Conservation (phyloP, 2,329 filamentous ascomycete genomes). For the Arthrobotrys sinensis region DNA sequence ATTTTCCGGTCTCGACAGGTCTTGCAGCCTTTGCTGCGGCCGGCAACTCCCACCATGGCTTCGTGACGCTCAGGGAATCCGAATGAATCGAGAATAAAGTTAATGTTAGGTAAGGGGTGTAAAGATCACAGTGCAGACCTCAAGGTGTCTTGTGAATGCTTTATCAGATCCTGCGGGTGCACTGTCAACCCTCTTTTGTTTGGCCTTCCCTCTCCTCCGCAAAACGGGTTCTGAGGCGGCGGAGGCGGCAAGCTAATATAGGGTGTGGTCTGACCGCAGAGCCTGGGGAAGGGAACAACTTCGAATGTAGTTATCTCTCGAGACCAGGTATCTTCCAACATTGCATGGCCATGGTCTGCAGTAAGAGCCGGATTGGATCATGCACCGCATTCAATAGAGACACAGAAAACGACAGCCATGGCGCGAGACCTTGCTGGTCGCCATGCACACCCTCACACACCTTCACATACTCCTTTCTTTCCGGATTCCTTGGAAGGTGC, state of each 20-base stretch:
- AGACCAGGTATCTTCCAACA: slow-evolving; percentile 16
- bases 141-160: neutral
- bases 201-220: slow-evolving; percentile 3
- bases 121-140: neutral
- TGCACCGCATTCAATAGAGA: slow-evolving; percentile 36
- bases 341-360: slow-evolving; percentile 6
- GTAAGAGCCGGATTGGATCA: slow-evolving; percentile 15
- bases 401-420: slow-evolving; percentile 12
- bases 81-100: slow-evolving; percentile 17
- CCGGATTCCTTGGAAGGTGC: slow-evolving; percentile 28
- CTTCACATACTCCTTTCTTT: neutral
- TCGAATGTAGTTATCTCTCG: slow-evolving; percentile 12
- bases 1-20: slow-evolving; percentile 59
- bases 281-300: neutral
- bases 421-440: neutral
- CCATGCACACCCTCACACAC: neutral
- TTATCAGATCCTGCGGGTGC: slow-evolving; percentile 42
- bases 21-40: slow-evolving; percentile 60
- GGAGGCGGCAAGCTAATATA: slow-evolving; percentile 55
- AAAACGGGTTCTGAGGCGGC: slow-evolving; percentile 44
- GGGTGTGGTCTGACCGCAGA: slow-evolving; percentile 40
- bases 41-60: slow-evolving; percentile 59
- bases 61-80: slow-evolving; percentile 6
- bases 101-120: slow-evolving; percentile 7
- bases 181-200: slow-evolving; percentile 22